Conservation (phyloP, 345 rosid species). For the Gossypium herbaceum region DNA sequence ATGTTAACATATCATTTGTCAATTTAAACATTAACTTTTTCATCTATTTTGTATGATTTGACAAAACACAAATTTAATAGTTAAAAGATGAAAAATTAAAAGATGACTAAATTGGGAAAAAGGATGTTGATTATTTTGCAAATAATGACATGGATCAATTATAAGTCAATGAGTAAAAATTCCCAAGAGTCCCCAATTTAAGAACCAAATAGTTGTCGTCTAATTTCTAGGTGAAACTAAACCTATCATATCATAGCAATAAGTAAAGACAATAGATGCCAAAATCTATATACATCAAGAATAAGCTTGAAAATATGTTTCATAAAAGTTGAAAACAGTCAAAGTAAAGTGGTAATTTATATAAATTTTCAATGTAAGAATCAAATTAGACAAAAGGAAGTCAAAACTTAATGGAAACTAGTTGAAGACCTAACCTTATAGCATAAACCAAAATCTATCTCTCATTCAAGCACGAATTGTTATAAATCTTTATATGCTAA, state of each 20-base stretch:
- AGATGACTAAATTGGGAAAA: no score
- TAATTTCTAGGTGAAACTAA: background rate
- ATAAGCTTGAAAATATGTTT: background rate
- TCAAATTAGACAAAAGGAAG: background rate
- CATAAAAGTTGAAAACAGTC: background rate
- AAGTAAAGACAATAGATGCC: background rate
- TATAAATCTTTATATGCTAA: conserved; percentile 65
- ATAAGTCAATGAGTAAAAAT: no score
- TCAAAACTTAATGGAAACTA: conserved; percentile 1
- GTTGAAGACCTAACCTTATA: conserved; percentile 49
- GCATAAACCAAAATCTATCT: conserved; percentile 69
- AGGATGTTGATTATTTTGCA: no score
- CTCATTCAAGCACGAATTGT: conserved; percentile 89
- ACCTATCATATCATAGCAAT: background rate
- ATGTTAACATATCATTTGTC: no score
- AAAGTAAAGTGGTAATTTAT: background rate
- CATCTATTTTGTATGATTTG: no score
- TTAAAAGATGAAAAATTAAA: no score
- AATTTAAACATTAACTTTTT: no score
- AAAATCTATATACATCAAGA: background rate
- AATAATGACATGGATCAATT: no score
- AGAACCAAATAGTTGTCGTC: no score
- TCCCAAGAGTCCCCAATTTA: no score
- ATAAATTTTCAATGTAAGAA: background rate
- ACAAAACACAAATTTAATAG: no score